These are phyloP conservation scores for Ceratocystis albifundus DNA, from an alignment of 2,329 filamentous ascomycete genomes.

Conservation along the genomic window DNA sequence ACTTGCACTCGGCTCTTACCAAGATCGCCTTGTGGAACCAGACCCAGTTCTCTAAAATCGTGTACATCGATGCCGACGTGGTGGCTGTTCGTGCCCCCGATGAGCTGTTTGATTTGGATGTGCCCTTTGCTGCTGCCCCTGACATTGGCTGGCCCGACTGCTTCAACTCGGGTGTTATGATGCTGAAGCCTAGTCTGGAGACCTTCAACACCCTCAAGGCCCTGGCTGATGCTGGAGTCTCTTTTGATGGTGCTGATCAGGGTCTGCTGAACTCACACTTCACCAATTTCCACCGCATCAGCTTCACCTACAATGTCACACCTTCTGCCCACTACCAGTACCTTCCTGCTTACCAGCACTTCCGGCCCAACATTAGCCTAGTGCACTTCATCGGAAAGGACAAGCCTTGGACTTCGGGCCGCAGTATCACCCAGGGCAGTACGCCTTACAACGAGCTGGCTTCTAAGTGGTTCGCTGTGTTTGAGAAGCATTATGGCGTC, in stretches of 20 bases:
- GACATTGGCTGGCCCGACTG: slow-evolving; percentile 97
- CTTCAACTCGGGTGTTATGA: slow-evolving; percentile 98
- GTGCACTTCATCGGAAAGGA: slow-evolving; percentile 88
- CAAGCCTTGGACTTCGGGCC: slow-evolving; percentile 74
- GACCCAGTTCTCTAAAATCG: slow-evolving; percentile 78
- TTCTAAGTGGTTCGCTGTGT: slow-evolving; percentile 86
- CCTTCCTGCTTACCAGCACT: slow-evolving; percentile 85
- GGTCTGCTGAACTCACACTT: slow-evolving; percentile 94
- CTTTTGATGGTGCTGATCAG: slow-evolving; percentile 95
- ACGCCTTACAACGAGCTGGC: slow-evolving; percentile 57
- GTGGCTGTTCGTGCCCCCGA: slow-evolving; percentile 85
- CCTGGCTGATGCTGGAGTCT: slow-evolving; percentile 75
- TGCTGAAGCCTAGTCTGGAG: slow-evolving; percentile 69
- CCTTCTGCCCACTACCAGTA: slow-evolving; percentile 97
- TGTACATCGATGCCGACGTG: slow-evolving; percentile 90
- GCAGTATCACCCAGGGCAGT: slow-evolving; percentile 33
- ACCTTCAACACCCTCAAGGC: slow-evolving; percentile 78
- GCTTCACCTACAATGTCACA: slow-evolving; percentile 95
- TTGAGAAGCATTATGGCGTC: slow-evolving; percentile 68
- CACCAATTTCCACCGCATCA: slow-evolving; percentile 72
- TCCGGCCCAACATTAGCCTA: slow-evolving; percentile 77
- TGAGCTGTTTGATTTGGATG: slow-evolving; percentile 64
- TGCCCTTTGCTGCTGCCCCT: slow-evolving; percentile 60
- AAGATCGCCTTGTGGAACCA: slow-evolving; percentile 93
- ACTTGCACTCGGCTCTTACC: slow-evolving; percentile 86